phyloP scores from a whole-genome alignment of 805 yeast species.

The Danielozyma ontarioensis region DNA sequence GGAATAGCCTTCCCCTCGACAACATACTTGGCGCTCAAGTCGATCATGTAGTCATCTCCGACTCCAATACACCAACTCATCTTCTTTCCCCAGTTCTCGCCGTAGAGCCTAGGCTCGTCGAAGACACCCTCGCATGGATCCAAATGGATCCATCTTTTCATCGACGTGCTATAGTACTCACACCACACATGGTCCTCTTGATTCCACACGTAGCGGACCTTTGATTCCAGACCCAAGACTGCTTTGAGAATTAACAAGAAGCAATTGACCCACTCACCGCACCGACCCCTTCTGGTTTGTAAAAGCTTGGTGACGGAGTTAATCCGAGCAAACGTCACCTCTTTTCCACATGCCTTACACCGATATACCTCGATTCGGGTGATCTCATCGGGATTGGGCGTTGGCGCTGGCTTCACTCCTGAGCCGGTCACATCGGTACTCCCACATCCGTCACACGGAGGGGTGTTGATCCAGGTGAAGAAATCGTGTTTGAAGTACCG shows the following conservation, averaged over 20 bases:
- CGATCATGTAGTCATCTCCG: conserved; percentile 55
- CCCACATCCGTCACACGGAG: conserved; percentile 54
- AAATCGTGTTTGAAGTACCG: conserved; percentile 63
- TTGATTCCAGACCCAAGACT: conserved; percentile 38
- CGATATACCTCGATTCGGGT: conserved; percentile 56
- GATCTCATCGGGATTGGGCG: conserved; percentile 39
- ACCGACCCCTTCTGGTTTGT: conserved; percentile 65
- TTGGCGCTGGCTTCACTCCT: conserved; percentile 38
- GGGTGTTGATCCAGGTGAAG: conserved; percentile 78
- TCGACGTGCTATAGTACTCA: conserved; percentile 64
- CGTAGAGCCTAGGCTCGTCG: conserved; percentile 75
- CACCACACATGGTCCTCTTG: conserved; percentile 96
- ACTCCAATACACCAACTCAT: conserved; percentile 86
- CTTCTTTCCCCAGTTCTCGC: conserved; percentile 85
- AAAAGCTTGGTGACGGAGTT: conserved; percentile 62
- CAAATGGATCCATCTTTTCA: conserved; percentile 76
- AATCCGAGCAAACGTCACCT: conserved; percentile 69
- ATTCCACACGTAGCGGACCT: conserved; percentile 72
- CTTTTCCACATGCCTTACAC: conserved; percentile 47
- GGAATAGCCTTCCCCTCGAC: conserved; percentile 23
- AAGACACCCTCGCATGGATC: conserved; percentile 86
- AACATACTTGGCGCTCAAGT: conserved; percentile 68
- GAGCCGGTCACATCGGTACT: conserved; percentile 28
- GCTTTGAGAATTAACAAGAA: conserved; percentile 68
- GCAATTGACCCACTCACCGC: conserved; percentile 95